Evolutionary conservation across 2,329 filamentous ascomycete genomes (phyloP).

Genomic region (Colletotrichum cuscutae): DNA sequence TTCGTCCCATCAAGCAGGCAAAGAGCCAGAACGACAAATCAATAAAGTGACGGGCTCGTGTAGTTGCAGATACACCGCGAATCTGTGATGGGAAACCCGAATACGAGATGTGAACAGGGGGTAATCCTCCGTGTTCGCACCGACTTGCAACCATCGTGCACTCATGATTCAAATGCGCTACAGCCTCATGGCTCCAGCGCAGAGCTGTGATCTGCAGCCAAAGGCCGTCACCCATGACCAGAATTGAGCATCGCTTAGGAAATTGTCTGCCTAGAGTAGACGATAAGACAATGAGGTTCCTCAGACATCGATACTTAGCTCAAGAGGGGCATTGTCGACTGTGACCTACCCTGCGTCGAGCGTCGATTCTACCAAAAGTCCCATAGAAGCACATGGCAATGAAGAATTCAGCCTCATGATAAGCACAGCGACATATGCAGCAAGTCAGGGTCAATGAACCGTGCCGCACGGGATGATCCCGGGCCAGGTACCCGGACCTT

Average conservation of each 20-base stretch:
- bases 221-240: too few relatives aligned
- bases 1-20: not conserved
- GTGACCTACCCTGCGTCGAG: not conserved
- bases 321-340: not conserved
- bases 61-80: not conserved
- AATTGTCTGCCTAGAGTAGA: not conserved
- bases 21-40: not conserved
- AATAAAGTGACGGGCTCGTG: not conserved
- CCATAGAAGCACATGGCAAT: not conserved
- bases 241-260: not conserved
- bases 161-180: too few relatives aligned
- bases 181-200: not conserved
- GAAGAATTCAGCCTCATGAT: not conserved
- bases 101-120: not conserved
- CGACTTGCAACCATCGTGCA: not conserved
- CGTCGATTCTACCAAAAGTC: not conserved
- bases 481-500: not conserved
- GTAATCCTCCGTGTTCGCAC: not conserved
- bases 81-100: not conserved
- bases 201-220: not conserved
- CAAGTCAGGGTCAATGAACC: not conserved
- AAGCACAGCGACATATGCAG: not conserved
- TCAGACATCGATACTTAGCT: not conserved
- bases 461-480: not conserved
- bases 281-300: not conserved